Evolutionary conservation across 768 basidiomycete genomes (phyloP).

Genomic region (Lentinula edodes): DNA sequence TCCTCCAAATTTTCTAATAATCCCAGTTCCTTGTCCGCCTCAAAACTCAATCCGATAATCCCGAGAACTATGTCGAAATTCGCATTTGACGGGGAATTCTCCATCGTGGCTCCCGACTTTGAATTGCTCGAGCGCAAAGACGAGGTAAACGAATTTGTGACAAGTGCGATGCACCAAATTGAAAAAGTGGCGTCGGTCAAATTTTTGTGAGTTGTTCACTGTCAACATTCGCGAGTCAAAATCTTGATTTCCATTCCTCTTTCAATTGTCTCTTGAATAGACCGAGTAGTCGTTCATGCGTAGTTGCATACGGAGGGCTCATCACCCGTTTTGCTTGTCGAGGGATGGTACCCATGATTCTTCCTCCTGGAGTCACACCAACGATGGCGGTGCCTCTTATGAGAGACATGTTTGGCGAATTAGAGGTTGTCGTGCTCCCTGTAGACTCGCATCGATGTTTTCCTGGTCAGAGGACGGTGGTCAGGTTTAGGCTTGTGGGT

Average conservation of each 20-base stretch:
- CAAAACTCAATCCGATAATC: background rate
- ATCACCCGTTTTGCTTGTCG: conserved; percentile 1
- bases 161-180: background rate
- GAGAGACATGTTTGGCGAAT: conserved; percentile 21
- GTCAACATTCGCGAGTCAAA: background rate
- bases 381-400: background rate
- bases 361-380: background rate
- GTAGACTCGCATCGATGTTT: conserved; percentile 29
- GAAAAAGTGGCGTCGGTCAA: background rate
- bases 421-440: conserved; percentile 27
- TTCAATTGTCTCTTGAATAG: background rate
- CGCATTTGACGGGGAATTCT: conserved; percentile 5
- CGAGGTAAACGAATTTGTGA: background rate
- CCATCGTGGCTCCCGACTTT: background rate
- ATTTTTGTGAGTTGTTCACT: background rate
- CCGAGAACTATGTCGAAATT: background rate
- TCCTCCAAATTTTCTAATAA: background rate
- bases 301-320: background rate
- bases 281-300: background rate
- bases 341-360: background rate
- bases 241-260: too few species aligned
- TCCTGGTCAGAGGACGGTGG: conserved; percentile 26
- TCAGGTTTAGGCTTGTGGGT: conserved; percentile 27
- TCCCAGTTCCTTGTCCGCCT: background rate
- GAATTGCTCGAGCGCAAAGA: background rate